phyloP scores from a whole-genome alignment of 345 rosid genomes.

The Geranium rotundifolium region DNA sequence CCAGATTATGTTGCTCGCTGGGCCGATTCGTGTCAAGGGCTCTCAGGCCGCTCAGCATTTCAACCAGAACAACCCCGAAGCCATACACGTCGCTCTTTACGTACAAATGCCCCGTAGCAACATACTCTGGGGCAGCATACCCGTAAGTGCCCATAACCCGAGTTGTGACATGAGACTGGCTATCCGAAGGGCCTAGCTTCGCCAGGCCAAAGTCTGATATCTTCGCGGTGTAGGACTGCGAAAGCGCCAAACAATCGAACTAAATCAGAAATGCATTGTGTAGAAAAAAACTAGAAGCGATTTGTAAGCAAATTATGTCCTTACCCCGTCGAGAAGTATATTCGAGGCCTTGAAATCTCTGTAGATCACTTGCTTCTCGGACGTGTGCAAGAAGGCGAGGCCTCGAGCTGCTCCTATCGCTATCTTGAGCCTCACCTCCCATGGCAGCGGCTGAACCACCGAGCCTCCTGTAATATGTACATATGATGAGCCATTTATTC shows the following conservation, averaged over 20 bases:
- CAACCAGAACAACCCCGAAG: slow-evolving; percentile 74
- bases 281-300: neutral
- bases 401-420: slow-evolving; percentile 82
- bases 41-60: slow-evolving; percentile 68
- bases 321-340: slow-evolving; percentile 83
- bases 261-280: neutral
- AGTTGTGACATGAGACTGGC: slow-evolving; percentile 88
- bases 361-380: slow-evolving; percentile 79
- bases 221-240: slow-evolving; percentile 68
- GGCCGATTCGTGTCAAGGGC: slow-evolving; percentile 68
- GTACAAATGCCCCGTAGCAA: slow-evolving; percentile 82
- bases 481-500: too few relatives aligned
- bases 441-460: slow-evolving; percentile 64
- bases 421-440: slow-evolving; percentile 62
- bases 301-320: neutral
- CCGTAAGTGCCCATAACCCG: slow-evolving; percentile 81
- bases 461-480: slow-evolving; percentile 45
- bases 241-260: neutral
- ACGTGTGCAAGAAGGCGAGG: slow-evolving; percentile 62
- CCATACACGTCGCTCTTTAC: slow-evolving; percentile 89
- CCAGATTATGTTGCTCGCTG: slow-evolving; percentile 45
- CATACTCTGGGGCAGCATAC: slow-evolving; percentile 94
- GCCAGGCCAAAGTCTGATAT: slow-evolving; percentile 92
- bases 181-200: slow-evolving; percentile 78
- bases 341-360: slow-evolving; percentile 92